Conservation (phyloP, 495 filamentous ascomycete species). For the Penicillium steckii region DNA sequence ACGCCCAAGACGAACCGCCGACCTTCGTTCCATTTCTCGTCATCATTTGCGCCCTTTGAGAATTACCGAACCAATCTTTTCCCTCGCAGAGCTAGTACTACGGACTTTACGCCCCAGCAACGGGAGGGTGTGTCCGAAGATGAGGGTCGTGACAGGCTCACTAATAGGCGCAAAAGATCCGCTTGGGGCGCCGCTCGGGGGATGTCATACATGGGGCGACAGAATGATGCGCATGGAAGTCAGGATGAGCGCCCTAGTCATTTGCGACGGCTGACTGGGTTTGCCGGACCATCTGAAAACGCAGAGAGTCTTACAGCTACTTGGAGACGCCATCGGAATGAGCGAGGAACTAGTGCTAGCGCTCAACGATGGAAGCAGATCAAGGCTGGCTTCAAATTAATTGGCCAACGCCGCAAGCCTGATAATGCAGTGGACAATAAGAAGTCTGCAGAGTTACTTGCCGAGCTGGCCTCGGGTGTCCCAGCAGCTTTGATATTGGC, state of each 20-base stretch:
- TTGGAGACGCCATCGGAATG: constrained; percentile 53
- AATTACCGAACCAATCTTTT: constrained; percentile 54
- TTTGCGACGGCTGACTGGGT: constrained; percentile 70
- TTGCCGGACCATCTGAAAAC: constrained; percentile 60
- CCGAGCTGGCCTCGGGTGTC: constrained; percentile 86
- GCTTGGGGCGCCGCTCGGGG: constrained; percentile 55
- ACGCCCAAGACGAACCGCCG: constrained; percentile 52
- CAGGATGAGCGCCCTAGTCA: constrained; percentile 65
- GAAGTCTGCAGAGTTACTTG: constrained; percentile 95
- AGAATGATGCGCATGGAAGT: constrained; percentile 26
- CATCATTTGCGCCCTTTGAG: constrained; percentile 49
- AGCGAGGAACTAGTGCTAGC: constrained; percentile 71
- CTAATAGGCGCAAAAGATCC: constrained; percentile 52
- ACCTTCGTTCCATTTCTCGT: constrained; percentile 45
- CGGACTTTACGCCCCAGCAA: constrained; percentile 62
- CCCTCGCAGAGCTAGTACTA: constrained; percentile 65
- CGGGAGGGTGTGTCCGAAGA: constrained; percentile 82
- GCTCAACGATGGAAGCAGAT: constrained; percentile 84
- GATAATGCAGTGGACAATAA: constrained; percentile 85
- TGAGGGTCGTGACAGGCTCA: constrained; percentile 74
- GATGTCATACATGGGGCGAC: constrained; percentile 51
- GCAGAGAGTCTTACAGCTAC: constrained; percentile 46
- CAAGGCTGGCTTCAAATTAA: constrained; percentile 78
- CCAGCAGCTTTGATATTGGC: constrained; percentile 91
- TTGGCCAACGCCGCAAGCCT: constrained; percentile 74